phyloP scores from a whole-genome alignment of 768 basidiomycete species.

The Cyathus striatus region DNA sequence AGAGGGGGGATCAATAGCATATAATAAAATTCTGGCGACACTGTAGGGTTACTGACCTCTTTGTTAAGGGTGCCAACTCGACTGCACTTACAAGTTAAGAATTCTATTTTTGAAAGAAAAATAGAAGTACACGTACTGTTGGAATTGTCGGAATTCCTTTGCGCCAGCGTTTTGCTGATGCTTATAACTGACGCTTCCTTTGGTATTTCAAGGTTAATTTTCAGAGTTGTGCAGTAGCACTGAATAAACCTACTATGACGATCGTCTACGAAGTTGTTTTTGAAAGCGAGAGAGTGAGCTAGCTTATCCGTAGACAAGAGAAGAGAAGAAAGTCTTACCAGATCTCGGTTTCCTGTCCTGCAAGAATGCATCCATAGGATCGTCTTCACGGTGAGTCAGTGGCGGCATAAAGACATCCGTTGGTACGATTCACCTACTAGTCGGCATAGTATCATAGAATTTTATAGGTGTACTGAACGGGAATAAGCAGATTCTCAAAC shows the following conservation, averaged over 20 bases:
- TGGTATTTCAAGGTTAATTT: too few relatives aligned
- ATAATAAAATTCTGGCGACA: neutral
- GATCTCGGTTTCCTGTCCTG: slow-evolving; percentile 25
- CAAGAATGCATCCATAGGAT: slow-evolving; percentile 46
- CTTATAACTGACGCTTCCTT: slow-evolving; percentile 65
- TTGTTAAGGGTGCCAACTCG: slow-evolving; percentile 59
- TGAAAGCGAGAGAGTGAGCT: slow-evolving; percentile 20
- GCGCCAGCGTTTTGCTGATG: slow-evolving; percentile 63
- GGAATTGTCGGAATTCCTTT: slow-evolving; percentile 57
- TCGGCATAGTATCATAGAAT: too few relatives aligned
- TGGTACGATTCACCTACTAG: too few relatives aligned
- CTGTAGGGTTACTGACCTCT: slow-evolving; percentile 40
- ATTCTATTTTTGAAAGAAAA: slow-evolving; percentile 4
- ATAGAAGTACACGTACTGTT: slow-evolving; percentile 35
- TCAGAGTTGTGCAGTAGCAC: neutral
- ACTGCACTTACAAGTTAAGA: slow-evolving; percentile 22
- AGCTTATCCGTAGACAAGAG: too few relatives aligned
- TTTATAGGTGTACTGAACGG: neutral
- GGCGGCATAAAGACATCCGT: slow-evolving; percentile 20
- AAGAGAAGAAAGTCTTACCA: slow-evolving; percentile 25
- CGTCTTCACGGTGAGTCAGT: slow-evolving; percentile 36
- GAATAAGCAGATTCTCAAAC: too few relatives aligned
- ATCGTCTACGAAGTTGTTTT: slow-evolving; percentile 55
- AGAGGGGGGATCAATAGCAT: slow-evolving; percentile 2
- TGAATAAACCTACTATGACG: slow-evolving; percentile 52